Conservation (phyloP, 371 early-diverging fungal genomes). For the Capniomyces stellatus region DNA sequence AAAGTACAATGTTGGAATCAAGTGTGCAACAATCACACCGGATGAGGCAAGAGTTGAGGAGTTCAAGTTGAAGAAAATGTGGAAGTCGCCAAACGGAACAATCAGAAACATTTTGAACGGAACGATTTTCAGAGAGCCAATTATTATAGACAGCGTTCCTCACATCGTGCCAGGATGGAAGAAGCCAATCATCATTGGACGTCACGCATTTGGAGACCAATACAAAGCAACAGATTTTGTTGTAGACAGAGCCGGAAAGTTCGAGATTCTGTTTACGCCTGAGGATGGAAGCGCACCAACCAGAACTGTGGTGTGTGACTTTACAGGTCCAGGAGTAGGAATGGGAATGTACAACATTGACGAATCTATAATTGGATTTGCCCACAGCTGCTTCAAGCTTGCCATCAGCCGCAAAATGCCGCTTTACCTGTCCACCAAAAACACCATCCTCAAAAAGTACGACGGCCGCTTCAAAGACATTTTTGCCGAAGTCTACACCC, state of each 20-base stretch:
- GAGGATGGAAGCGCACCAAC: constrained; percentile 46
- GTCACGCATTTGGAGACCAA: constrained; percentile 96
- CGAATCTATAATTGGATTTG: constrained; percentile 83
- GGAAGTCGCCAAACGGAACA: constrained; percentile 94
- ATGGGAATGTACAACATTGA: constrained; percentile 92
- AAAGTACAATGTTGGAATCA: constrained; percentile 94
- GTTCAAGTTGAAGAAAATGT: constrained; percentile 89
- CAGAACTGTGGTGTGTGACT: constrained; percentile 55
- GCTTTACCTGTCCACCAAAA: constrained; percentile 90
- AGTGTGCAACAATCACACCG: constrained; percentile 98
- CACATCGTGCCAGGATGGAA: constrained; percentile 88
- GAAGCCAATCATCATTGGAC: constrained; percentile 85
- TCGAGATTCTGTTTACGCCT: constrained; percentile 78
- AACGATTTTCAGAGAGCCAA: constrained; percentile 96
- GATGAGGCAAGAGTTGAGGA: constrained; percentile 91
- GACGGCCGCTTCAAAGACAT: constrained; percentile 97
- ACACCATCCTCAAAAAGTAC: constrained; percentile 92
- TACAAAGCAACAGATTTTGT: constrained; percentile 91
- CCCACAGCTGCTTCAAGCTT: constrained; percentile 84
- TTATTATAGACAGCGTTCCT: constrained; percentile 72
- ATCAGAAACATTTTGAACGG: constrained; percentile 92
- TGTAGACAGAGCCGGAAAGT: constrained; percentile 70
- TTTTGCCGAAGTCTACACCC: constrained; percentile 75
- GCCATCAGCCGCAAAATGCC: constrained; percentile 73
- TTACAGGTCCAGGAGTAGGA: constrained; percentile 66